Conservation (phyloP, 2,329 filamentous ascomycete genomes). For the Aspergillus ustus region DNA sequence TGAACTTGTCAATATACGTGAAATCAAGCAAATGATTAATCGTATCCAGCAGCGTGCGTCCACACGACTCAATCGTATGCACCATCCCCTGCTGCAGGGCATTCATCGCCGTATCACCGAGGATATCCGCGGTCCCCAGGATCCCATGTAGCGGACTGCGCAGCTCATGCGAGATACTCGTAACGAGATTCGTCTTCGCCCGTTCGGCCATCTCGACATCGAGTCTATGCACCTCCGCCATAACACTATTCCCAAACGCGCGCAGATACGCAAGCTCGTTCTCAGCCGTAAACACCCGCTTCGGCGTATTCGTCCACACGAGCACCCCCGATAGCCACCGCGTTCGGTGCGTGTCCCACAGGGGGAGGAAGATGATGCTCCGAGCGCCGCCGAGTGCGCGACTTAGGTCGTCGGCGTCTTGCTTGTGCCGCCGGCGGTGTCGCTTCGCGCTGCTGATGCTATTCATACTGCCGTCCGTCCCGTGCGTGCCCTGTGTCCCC, state of each 20-base stretch:
- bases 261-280: conserved; percentile 35
- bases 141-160: conserved; percentile 43
- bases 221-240: conserved; percentile 36
- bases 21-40: conserved; percentile 45
- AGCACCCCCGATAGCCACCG: conserved; percentile 36
- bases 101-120: conserved; percentile 36
- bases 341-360: conserved; percentile 38
- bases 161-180: conserved; percentile 41
- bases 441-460: conserved; percentile 16
- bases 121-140: conserved; percentile 37
- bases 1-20: conserved; percentile 30
- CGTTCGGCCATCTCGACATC: conserved; percentile 36
- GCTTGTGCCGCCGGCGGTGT: conserved; percentile 17
- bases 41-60: conserved; percentile 48
- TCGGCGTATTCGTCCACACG: conserved; percentile 34
- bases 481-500: background rate
- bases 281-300: conserved; percentile 30
- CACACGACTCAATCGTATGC: conserved; percentile 45
- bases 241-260: conserved; percentile 39
- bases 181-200: conserved; percentile 40
- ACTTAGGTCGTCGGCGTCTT: conserved; percentile 26
- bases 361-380: conserved; percentile 35
- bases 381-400: conserved; percentile 29
- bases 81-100: conserved; percentile 36
- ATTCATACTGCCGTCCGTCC: background rate